These are phyloP conservation scores for Lactifluus echinatus DNA, from an alignment of 768 basidiomycete genomes.

Conservation along the genomic window DNA sequence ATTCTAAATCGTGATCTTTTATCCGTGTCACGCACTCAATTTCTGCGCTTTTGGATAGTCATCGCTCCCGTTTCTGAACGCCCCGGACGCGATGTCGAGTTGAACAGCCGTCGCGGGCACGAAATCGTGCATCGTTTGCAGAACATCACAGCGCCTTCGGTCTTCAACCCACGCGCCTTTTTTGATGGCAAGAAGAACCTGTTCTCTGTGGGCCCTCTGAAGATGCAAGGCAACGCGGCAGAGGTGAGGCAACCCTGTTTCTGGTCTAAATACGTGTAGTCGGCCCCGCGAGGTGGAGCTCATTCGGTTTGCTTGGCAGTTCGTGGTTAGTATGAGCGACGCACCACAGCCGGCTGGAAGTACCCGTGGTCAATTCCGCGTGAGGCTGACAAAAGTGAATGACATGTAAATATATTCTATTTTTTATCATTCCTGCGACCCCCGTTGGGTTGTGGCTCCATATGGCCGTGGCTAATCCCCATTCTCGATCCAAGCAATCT, in stretches of 20 bases:
- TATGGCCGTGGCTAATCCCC: background rate
- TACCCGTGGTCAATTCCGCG: conserved; percentile 11
- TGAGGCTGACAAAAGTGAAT: conserved; percentile 13
- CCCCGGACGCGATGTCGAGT: conserved; percentile 6
- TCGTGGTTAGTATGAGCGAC: conserved; percentile 9
- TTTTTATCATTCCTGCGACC: background rate
- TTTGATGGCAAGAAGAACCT: conserved; percentile 18
- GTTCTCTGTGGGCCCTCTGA: conserved; percentile 11
- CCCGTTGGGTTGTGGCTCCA: too few species aligned
- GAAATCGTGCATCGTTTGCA: conserved; percentile 15
- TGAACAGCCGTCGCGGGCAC: conserved; percentile 13
- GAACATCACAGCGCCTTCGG: background rate
- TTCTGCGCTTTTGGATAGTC: background rate
- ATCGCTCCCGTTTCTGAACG: conserved; percentile 3
- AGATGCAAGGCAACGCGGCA: conserved; percentile 13
- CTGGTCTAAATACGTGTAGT: background rate
- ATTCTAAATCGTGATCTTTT: too few species aligned
- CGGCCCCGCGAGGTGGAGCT: conserved; percentile 1
- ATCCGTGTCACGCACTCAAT: background rate
- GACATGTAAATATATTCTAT: conserved; percentile 2
- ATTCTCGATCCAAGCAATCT: background rate
- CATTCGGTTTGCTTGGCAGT: conserved; percentile 3
- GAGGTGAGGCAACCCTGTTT: background rate
- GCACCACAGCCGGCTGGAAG: conserved; percentile 4
- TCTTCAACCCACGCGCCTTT: conserved; percentile 16